Evolutionary conservation across 257 asterid species (phyloP), one percentile per base, ranked within the genome.

Genomic region (Solanum neorickii): DNA sequence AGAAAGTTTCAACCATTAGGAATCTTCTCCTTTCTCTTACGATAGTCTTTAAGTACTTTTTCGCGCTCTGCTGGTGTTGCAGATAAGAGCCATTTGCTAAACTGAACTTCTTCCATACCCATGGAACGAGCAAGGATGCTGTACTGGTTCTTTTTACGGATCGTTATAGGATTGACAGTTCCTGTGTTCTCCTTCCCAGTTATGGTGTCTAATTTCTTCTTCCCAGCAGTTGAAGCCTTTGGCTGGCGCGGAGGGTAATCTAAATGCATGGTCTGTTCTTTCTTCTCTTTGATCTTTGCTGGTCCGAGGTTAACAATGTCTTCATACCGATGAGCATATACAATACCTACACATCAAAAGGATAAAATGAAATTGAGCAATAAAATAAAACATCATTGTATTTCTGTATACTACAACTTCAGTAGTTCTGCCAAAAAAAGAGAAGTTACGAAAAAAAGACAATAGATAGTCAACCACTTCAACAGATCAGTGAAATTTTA

Each of bases 241-340:
- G 89, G 82, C 84, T n/a, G 85, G 1, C 27, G 84, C 31, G 29
- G n/a, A 35, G 62, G 87, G 44, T 88, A 92, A 87, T 84, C 88
- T 27, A 62, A 15, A 83, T 47, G 18, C 46, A 52, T 5, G 62
- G 78, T 83, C 83, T 35, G 77, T 84, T 89, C 90, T 86, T 77
- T 87, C 39, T 82, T 87, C 33, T 37, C 89, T 84, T 37, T 76
- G 65, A 76, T 73, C 70, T 88, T 72, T 60, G 89, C 84, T 29
- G 90, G 88, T 89, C 98, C 89, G 73, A 86, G 49, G 92, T 97
- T 95, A 27, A 97, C 98, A 35, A 97, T 90, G 91, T 94, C 96
- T 90, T 94, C 98, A 72, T 95, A 94, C 47, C 99, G 98, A 87
- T 97, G 98, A 70, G 96, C 94, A 89, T 97, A 97, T 74, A 95